Percentiles rank a stretch among this genome's conserved stretches.
Conservation (phyloP, 2,329 filamentous ascomycete species). For the Ceratocystis ficicola region DNA sequence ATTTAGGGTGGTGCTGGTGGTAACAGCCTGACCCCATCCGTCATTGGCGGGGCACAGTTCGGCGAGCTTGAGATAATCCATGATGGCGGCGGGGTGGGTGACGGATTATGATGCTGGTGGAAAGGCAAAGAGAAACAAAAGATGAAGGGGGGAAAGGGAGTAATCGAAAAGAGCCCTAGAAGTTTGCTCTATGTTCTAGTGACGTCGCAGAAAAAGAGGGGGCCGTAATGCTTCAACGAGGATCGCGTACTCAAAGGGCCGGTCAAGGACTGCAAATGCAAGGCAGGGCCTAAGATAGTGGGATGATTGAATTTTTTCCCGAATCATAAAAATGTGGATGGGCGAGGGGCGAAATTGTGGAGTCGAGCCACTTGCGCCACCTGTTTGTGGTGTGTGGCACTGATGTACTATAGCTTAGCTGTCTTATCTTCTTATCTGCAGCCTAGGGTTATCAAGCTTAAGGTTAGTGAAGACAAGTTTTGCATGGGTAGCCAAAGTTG, state of each 20-base stretch:
- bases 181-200: neutral
- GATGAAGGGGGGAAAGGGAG: neutral
- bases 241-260: slow-evolving; percentile 13
- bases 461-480: neutral
- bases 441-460: neutral
- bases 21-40: slow-evolving; percentile 76
- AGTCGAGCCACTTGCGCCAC: neutral
- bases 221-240: slow-evolving; percentile 2
- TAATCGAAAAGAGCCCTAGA: neutral
- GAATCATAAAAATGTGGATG: slow-evolving; percentile 21
- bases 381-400: neutral
- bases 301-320: slow-evolving; percentile 21
- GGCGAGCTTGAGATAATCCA: slow-evolving; percentile 49
- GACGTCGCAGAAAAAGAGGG: slow-evolving; percentile 17
- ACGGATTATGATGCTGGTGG: neutral
- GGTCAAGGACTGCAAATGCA: neutral
- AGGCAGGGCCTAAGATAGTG: slow-evolving; percentile 9
- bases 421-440: neutral
- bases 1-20: slow-evolving; percentile 76
- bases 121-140: slow-evolving; percentile 1
- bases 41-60: slow-evolving; percentile 60
- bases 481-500: neutral
- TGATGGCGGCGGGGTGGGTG: slow-evolving; percentile 6
- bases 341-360: slow-evolving; percentile 20
- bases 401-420: neutral